Evolutionary conservation across 2,329 filamentous ascomycete genomes (phyloP), one percentile per base, ranked within the genome.

Genomic region (Proliferodiscus dingleyae): DNA sequence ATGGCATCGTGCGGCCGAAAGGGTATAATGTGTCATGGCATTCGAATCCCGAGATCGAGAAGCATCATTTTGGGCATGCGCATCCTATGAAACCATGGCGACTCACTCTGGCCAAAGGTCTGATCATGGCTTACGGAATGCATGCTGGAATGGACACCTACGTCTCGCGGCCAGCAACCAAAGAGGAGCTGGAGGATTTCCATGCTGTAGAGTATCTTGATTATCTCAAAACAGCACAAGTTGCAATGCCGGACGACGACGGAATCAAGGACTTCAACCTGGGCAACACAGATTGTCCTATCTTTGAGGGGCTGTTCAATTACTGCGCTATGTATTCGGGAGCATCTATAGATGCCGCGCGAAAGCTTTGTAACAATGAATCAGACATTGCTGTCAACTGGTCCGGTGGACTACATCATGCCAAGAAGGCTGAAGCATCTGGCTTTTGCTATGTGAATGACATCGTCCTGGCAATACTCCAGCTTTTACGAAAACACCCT

Each of bases 1-100:
- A 87, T 66, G 84, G 82, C 56, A 87, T 96, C 60, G 80, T 81
- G 42, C 78, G 82, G 28, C 90, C 91, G 2, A 83, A 85, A 62
- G 90, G 89, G 56, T 90, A 94, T 69, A 89, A 78, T 24, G 91
- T 98, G 37, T 96, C 91, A 8, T 97, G 90, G 68, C 93, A 98
- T 66, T 89, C 89, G 69, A 96, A 96, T 61, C 87, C 90, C 1
- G 83, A 88, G 49, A 94, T 97, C 64, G 93, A 98, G 70, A 86
- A 87, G 63, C 91, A 97, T 68, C 93, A 98, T 67, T 98, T 98
- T 66, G 93, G 93, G 55, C 85, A 88, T 69, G 90, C 88, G 8
- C 93, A 98, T 71, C 93, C 93, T 16, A 98, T 98, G 93, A 98
- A 98, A 67, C 93, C 93, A 48, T 97, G 93, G 91, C 87, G 93